Evolutionary conservation across 2,329 filamentous ascomycete genomes (phyloP), one percentile per base, ranked within the genome.

Genomic region (Trichoderma arundinaceum): DNA sequence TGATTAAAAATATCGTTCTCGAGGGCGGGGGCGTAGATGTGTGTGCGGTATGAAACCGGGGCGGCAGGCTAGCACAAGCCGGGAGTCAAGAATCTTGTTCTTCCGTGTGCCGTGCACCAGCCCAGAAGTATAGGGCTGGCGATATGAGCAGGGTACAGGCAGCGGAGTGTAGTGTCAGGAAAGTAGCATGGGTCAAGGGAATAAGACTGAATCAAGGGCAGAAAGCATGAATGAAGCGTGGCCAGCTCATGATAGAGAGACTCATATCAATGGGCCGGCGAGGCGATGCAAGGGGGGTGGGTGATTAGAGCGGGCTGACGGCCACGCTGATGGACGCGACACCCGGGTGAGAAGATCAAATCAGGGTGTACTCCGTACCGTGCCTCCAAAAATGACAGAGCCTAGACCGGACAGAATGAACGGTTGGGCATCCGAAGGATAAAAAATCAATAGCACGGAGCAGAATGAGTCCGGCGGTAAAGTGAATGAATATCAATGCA

Each of bases 301-400:
- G 49, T 49, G 35, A 66, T 56, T 39, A 17, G 57, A 53, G 56
- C 51, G 64, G 58, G 64, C 64, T 66, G 64, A 66, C 39, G 35
- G 43, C 58, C 49, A 66, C 64, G 58, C 64, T 63, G 58, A 63
- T 54, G 38, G 38, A 33, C 56, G 33, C 17, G 39, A 63, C 41
- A 51, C 19, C 35, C 32, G 49, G 38, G 33, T 28, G 33, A 59
- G 41, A 49, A 54, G 41, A 22, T 17, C 17, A 56, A 48, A 54
- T 46, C 44, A 66, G 64, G 51, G 58, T 57, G 33, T 57, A 2
- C 17, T 44, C 32, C 51, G 58, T 63, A 48, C 41, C 53, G 44
- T n/a, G 13, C 19, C 17, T 28, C 32, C 32, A 12, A 46, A 46
- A n/a, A 38, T 13, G 22, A 33, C 49, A 52, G 46, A 44, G 49